These are phyloP conservation scores for Lactifluus piperatus DNA, from an alignment of 768 basidiomycete species.

Conservation along the genomic window DNA sequence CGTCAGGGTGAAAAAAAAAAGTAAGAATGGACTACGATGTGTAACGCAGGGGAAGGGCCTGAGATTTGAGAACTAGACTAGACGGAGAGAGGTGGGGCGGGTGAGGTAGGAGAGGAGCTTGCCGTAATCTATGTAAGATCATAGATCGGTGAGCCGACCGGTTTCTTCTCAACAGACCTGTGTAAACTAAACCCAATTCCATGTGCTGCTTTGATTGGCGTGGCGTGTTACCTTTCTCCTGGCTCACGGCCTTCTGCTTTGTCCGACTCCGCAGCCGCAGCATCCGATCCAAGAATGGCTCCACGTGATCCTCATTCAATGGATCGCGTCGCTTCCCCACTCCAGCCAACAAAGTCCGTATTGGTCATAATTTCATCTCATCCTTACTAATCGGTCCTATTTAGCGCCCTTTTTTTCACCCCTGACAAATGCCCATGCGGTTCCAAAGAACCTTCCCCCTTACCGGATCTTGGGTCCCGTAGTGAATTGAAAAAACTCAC, in stretches of 20 bases:
- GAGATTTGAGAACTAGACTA: too few relatives aligned
- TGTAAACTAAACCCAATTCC: too few relatives aligned
- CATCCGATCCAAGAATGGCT: background rate
- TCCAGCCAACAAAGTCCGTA: background rate
- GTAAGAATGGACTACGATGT: too few relatives aligned
- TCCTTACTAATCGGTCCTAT: background rate
- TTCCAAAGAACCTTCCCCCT: background rate
- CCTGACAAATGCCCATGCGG: background rate
- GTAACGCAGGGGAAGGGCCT: too few relatives aligned
- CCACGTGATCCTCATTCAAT: too few relatives aligned
- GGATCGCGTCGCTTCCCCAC: too few relatives aligned
- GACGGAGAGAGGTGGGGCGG: too few relatives aligned
- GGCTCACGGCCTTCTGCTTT: background rate
- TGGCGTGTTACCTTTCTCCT: background rate
- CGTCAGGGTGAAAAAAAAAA: background rate
- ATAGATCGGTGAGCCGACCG: too few relatives aligned
- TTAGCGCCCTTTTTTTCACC: background rate
- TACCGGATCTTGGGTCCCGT: constrained; percentile 3
- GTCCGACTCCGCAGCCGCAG: constrained; percentile 1
- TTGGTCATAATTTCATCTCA: background rate
- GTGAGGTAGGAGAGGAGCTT: background rate
- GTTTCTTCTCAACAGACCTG: too few relatives aligned
- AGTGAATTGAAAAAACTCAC: background rate
- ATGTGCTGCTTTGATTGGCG: background rate
- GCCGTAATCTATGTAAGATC: too few relatives aligned